phyloP scores from a whole-genome alignment of 2,329 filamentous ascomycete genomes.

The Ilyonectria sp. region DNA sequence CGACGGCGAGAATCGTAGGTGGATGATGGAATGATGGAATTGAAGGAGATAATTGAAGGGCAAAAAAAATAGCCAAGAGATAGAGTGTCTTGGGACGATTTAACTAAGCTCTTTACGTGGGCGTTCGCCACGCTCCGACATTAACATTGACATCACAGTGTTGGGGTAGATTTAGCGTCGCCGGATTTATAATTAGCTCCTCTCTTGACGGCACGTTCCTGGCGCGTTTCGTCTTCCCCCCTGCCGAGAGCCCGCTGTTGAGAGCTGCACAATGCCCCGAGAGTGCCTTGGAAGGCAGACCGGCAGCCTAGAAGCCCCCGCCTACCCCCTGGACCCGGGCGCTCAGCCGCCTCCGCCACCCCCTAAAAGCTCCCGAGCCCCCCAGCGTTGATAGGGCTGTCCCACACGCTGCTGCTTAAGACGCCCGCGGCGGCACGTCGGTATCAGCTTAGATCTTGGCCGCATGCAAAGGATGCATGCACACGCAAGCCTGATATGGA shows the following conservation, averaged over 20 bases:
- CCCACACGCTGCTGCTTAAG: background rate
- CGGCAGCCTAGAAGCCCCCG: conserved; percentile 16
- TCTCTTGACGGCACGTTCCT: conserved; percentile 13
- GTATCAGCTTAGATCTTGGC: conserved; percentile 10
- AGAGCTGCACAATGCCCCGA: background rate
- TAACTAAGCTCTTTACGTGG: conserved; percentile 1
- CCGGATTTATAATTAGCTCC: conserved; percentile 25
- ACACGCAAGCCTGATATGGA: background rate
- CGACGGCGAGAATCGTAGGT: background rate
- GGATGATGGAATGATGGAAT: too few relatives aligned
- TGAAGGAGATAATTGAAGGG: background rate
- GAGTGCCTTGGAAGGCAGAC: background rate
- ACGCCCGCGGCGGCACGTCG: too few relatives aligned
- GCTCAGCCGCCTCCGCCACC: conserved; percentile 12
- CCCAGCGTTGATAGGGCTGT: conserved; percentile 15
- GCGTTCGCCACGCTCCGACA: background rate
- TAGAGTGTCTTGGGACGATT: background rate
- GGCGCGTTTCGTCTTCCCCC: conserved; percentile 7
- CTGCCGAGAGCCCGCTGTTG: background rate
- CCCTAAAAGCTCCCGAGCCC: background rate
- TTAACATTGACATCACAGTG: conserved; percentile 29
- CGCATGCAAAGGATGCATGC: conserved; percentile 7
- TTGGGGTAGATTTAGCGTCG: conserved; percentile 26
- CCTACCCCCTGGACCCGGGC: background rate
- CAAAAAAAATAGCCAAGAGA: background rate